Conservation (phyloP, 352 stramenopile species). For the Phytopythium chamaehyphon region DNA sequence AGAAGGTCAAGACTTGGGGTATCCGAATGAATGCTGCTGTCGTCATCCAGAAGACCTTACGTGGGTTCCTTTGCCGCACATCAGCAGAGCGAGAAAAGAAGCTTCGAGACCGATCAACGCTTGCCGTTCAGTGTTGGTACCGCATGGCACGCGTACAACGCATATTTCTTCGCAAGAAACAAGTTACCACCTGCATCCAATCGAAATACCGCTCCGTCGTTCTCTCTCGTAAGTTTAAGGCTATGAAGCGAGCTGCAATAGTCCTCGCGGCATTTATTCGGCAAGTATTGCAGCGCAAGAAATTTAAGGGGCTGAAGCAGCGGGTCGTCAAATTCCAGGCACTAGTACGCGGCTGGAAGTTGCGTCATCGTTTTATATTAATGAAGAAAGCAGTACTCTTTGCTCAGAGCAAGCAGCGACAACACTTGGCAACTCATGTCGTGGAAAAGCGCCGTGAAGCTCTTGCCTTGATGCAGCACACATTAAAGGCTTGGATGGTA, state of each 20-base stretch:
- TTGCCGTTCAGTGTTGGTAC: constrained; percentile 54
- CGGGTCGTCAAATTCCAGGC: constrained; percentile 65
- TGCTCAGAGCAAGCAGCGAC: constrained; percentile 47
- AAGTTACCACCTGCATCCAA: constrained; percentile 39
- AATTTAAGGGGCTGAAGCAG: constrained; percentile 62
- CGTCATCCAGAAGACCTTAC: constrained; percentile 38
- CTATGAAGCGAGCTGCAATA: constrained; percentile 46
- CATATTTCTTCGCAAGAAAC: constrained; percentile 21
- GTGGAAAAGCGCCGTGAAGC: constrained; percentile 21
- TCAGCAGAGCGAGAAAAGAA: constrained; percentile 57
- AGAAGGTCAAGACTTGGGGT: constrained; percentile 28
- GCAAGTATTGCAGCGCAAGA: constrained; percentile 55
- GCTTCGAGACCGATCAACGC: constrained; percentile 27
- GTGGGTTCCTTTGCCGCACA: constrained; percentile 58
- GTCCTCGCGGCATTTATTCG: constrained; percentile 65
- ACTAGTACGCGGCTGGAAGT: constrained; percentile 43
- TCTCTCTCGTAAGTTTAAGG: constrained; percentile 39
- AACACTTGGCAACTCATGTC: constrained; percentile 18
- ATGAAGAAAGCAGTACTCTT: constrained; percentile 25
- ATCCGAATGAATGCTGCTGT: constrained; percentile 30
- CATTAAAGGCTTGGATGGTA: constrained; percentile 41
- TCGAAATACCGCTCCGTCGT: constrained; percentile 36
- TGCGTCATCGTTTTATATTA: constrained; percentile 20
- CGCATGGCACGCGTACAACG: constrained; percentile 38
- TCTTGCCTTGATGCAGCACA: constrained; percentile 40